These are phyloP conservation scores for Annulohypoxylon moriforme DNA, from an alignment of 495 filamentous ascomycete species.

Conservation along the genomic window DNA sequence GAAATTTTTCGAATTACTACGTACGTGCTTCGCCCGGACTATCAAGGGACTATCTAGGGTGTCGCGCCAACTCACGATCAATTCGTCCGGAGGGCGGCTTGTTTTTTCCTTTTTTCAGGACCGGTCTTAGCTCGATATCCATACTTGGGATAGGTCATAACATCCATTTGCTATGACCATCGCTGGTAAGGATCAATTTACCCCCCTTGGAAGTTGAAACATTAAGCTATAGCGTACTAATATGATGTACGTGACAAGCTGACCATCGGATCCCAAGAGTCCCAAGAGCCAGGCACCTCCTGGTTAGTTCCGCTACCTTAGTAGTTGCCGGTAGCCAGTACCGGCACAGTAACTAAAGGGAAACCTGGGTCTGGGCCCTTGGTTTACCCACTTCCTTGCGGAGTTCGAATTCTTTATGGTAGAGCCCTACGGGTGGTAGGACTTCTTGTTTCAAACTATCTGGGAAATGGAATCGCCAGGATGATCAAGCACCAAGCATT, in stretches of 20 bases:
- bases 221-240: slow-evolving; percentile 28
- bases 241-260: slow-evolving; percentile 45
- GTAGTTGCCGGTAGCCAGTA: slow-evolving; percentile 40
- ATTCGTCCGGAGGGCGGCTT: slow-evolving; percentile 13
- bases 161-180: slow-evolving; percentile 21
- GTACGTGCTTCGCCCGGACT: slow-evolving; percentile 14
- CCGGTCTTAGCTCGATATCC: slow-evolving; percentile 7
- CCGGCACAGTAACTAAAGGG: slow-evolving; percentile 21
- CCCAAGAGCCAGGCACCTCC: slow-evolving; percentile 40
- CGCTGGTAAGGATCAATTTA: slow-evolving; percentile 31
- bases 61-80: slow-evolving; percentile 14
- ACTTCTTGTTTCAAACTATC: slow-evolving; percentile 28
- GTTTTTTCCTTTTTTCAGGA: slow-evolving; percentile 1
- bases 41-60: slow-evolving; percentile 15
- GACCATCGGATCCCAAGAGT: slow-evolving; percentile 34
- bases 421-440: slow-evolving; percentile 37
- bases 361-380: slow-evolving; percentile 29
- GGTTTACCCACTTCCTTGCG: slow-evolving; percentile 39
- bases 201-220: slow-evolving; percentile 33
- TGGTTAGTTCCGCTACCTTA: slow-evolving; percentile 13
- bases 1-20: slow-evolving; percentile 34
- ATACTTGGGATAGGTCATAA: slow-evolving; percentile 23
- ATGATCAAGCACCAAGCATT: slow-evolving; percentile 14
- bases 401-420: slow-evolving; percentile 26
- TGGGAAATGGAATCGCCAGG: slow-evolving; percentile 21